Evolutionary conservation across 169 alveolate genomes (phyloP).

Genomic region (Prorocentrum cordatum): DNA sequence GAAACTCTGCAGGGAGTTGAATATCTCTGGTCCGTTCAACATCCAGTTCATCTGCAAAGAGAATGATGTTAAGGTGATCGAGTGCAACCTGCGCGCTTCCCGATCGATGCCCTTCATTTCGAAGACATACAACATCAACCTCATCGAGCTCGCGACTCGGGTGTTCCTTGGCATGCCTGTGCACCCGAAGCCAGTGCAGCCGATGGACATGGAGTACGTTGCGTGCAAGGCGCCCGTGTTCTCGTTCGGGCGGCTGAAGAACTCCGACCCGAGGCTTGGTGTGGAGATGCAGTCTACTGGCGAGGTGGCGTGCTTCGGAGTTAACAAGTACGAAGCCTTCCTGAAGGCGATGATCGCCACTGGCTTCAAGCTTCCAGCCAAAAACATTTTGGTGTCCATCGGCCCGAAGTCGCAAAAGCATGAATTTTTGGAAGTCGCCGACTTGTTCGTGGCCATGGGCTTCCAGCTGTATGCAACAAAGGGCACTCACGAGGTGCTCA

Average conservation of each 20-base stretch:
- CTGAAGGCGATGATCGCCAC: conserved; percentile 82
- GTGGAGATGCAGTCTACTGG: conserved; percentile 88
- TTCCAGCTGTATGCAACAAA: conserved; percentile 20
- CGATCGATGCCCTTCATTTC: conserved; percentile 84
- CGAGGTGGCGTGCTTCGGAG: conserved; percentile 81
- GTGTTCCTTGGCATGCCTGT: conserved; percentile 80
- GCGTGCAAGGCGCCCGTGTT: conserved; percentile 81
- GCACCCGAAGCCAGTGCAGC: conserved; percentile 76
- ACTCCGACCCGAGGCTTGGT: conserved; percentile 83
- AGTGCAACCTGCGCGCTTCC: conserved; percentile 85
- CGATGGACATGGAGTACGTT: conserved; percentile 82
- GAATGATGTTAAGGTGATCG: conserved; percentile 82
- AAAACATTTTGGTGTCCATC: conserved; percentile 49
- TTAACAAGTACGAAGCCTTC: conserved; percentile 82
- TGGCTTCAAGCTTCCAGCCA: conserved; percentile 75
- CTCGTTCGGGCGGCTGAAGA: conserved; percentile 81
- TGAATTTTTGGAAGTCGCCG: neutral
- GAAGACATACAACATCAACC: conserved; percentile 73
- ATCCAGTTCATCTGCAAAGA: conserved; percentile 85
- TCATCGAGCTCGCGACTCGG: conserved; percentile 83
- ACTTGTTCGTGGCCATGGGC: neutral
- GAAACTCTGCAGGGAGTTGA: conserved; percentile 80
- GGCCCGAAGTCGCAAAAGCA: conserved; percentile 29
- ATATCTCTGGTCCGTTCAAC: conserved; percentile 85
- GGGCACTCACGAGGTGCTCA: neutral